phyloP scores from a whole-genome alignment of 1,284 basidiomycete genomes.

The Moesziomyces parantarcticus region DNA sequence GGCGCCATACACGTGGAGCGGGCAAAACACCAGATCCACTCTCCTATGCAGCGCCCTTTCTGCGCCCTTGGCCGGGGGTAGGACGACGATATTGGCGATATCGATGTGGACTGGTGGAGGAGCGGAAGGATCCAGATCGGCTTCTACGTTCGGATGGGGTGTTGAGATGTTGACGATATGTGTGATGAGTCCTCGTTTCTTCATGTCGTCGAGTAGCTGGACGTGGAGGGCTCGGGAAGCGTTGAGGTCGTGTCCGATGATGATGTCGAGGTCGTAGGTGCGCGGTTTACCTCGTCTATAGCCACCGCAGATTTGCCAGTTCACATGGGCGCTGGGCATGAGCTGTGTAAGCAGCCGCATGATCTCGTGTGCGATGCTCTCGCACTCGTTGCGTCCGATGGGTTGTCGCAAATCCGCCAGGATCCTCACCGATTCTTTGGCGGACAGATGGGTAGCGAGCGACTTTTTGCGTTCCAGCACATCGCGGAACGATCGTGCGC shows the following conservation, averaged over 20 bases:
- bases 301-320: slow-evolving; percentile 53
- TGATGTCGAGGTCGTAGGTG: slow-evolving; percentile 56
- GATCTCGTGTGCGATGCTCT: slow-evolving; percentile 35
- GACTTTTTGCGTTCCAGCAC: slow-evolving; percentile 47
- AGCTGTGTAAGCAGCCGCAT: slow-evolving; percentile 29
- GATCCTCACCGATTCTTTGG: slow-evolving; percentile 47
- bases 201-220: slow-evolving; percentile 36
- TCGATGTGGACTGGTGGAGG: slow-evolving; percentile 27
- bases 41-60: slow-evolving; percentile 21
- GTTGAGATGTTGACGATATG: slow-evolving; percentile 53
- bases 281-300: slow-evolving; percentile 52
- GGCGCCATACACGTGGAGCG: slow-evolving; percentile 49
- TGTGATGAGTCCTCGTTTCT: slow-evolving; percentile 35
- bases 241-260: slow-evolving; percentile 37
- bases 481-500: slow-evolving; percentile 54
- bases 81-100: slow-evolving; percentile 57
- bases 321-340: slow-evolving; percentile 10
- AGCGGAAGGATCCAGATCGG: neutral
- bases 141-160: slow-evolving; percentile 18
- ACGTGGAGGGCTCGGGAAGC: slow-evolving; percentile 28
- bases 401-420: slow-evolving; percentile 43
- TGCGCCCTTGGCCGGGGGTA: slow-evolving; percentile 11
- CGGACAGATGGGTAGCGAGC: slow-evolving; percentile 43
- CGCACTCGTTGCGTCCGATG: slow-evolving; percentile 49
- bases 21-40: slow-evolving; percentile 44